Conservation (phyloP, 1,284 basidiomycete genomes). For the Pyrrhoderma lamaoense region DNA sequence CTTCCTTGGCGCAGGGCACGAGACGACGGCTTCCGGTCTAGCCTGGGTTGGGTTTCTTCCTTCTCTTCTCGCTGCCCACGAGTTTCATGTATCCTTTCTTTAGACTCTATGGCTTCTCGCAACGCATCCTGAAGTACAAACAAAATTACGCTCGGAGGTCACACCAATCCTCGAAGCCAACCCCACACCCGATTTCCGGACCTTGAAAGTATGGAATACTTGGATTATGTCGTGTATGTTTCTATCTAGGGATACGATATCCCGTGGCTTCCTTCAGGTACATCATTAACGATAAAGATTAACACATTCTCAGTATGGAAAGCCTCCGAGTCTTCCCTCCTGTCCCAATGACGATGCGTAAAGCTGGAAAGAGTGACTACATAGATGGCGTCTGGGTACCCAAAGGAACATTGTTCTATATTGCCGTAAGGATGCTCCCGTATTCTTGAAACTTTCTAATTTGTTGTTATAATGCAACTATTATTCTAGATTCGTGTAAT, state of each 20-base stretch:
- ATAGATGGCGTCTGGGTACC: constrained; percentile 40
- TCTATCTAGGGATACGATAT: too few species aligned
- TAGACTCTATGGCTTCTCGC: constrained; percentile 36
- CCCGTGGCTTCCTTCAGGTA: background rate
- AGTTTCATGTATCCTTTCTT: background rate
- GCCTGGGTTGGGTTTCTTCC: constrained; percentile 32
- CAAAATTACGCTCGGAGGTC: constrained; percentile 38
- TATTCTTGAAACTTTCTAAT: background rate
- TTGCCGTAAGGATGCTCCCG: constrained; percentile 32
- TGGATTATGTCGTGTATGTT: constrained; percentile 42
- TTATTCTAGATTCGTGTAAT: constrained; percentile 39
- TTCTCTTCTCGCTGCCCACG: background rate
- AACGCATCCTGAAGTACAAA: constrained; percentile 31
- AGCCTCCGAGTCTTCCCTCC: constrained; percentile 38
- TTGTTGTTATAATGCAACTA: background rate
- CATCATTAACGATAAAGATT: background rate
- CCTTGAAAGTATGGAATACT: constrained; percentile 37
- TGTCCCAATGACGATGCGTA: constrained; percentile 40
- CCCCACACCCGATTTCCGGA: constrained; percentile 37
- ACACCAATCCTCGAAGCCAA: constrained; percentile 30
- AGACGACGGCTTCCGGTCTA: constrained; percentile 43
- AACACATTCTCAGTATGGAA: constrained; percentile 25
- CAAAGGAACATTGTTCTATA: constrained; percentile 39
- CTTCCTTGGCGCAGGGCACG: constrained; percentile 45
- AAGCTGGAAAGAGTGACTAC: constrained; percentile 35